These are phyloP conservation scores for Aureobasidium melanogenum DNA, from an alignment of 2,329 filamentous ascomycete genomes.

Conservation along the genomic window DNA sequence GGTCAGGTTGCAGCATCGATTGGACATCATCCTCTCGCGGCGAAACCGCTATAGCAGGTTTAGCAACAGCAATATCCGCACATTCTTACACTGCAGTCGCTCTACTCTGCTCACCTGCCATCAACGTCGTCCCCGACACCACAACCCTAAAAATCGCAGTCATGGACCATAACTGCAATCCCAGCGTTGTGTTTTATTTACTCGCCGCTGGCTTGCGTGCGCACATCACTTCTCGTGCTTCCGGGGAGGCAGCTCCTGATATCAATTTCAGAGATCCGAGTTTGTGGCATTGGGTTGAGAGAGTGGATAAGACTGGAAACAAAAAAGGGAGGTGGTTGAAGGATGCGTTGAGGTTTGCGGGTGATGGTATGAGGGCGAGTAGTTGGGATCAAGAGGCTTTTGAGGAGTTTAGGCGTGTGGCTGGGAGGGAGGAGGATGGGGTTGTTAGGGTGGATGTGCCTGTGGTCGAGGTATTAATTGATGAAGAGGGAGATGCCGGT, in stretches of 20 bases:
- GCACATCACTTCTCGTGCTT: conserved; percentile 1
- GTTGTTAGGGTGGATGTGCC: conserved; percentile 9
- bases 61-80: conserved; percentile 21
- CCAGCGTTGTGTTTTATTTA: conserved; percentile 20
- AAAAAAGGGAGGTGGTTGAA: conserved; percentile 24
- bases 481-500: neutral
- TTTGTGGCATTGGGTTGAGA: conserved; percentile 28
- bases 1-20: conserved; percentile 9
- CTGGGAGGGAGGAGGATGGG: conserved; percentile 9
- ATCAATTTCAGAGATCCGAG: conserved; percentile 25
- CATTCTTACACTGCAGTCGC: conserved; percentile 17
- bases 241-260: conserved; percentile 1
- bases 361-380: neutral
- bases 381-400: neutral
- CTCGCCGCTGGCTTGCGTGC: conserved; percentile 13
- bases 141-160: conserved; percentile 23
- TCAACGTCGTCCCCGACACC: conserved; percentile 19
- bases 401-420: conserved; percentile 6
- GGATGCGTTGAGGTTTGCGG: conserved; percentile 18
- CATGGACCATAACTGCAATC: conserved; percentile 24
- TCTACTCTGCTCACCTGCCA: conserved; percentile 15
- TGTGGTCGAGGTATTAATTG: neutral
- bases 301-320: conserved; percentile 18
- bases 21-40: conserved; percentile 12
- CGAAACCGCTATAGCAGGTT: conserved; percentile 23